phyloP scores from a whole-genome alignment of 164 flowering plant genomes.

The Tinospora cordifolia region DNA sequence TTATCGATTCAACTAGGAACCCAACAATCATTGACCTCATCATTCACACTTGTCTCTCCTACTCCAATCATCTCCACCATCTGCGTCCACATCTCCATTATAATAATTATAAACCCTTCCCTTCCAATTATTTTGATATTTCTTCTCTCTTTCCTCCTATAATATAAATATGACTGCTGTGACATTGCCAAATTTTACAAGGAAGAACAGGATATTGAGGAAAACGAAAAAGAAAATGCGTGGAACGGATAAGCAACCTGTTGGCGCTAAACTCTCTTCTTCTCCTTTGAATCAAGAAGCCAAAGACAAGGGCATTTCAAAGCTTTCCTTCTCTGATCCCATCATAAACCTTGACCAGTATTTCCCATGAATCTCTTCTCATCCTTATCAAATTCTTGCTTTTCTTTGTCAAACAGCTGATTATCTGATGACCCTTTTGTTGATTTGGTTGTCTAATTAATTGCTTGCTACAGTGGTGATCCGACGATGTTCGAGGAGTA shows the following conservation, averaged over 20 bases:
- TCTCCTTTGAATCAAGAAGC: background rate
- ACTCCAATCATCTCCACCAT: background rate
- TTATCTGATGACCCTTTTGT: no score
- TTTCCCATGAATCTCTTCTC: background rate
- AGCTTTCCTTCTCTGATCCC: conserved; percentile 14
- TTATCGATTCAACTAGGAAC: background rate
- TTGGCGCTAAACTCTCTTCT: background rate
- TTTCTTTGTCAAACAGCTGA: background rate
- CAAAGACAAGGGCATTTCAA: conserved; percentile 8
- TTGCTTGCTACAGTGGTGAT: conserved; percentile 47
- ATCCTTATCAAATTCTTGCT: background rate
- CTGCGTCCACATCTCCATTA: background rate
- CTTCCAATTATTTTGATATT: no score
- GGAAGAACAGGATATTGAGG: background rate
- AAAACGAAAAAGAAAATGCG: background rate
- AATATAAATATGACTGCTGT: background rate
- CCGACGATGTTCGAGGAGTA: conserved; percentile 79
- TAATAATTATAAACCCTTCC: no score
- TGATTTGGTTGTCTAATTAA: background rate
- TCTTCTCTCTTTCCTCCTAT: background rate
- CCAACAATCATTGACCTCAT: background rate
- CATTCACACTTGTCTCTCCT: background rate
- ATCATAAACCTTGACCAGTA: conserved; percentile 70
- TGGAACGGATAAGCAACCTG: background rate
- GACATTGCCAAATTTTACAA: background rate